Conservation (phyloP, 441 rosid genomes). For the Omphalea diandra region DNA sequence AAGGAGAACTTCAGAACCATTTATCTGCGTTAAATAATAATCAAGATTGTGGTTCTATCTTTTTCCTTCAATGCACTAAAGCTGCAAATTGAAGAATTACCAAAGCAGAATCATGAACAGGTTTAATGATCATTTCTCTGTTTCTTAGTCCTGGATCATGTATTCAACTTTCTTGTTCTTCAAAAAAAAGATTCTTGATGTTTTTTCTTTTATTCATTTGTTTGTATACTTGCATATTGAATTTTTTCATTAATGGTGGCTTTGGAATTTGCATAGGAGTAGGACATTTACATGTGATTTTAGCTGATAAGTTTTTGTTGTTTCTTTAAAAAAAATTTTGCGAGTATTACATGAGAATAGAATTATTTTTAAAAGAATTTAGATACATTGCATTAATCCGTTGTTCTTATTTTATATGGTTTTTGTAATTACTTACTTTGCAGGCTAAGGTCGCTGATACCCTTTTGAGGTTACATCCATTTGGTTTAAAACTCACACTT, state of each 20-base stretch:
- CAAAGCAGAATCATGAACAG: constrained; percentile 8
- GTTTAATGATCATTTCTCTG: constrained; percentile 13
- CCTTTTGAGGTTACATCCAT: neutral
- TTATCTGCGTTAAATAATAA: neutral
- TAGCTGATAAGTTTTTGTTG: too few relatives aligned
- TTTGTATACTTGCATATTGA: neutral
- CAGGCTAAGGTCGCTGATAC: constrained; percentile 20
- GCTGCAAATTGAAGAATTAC: constrained; percentile 9
- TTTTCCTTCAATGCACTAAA: constrained; percentile 6
- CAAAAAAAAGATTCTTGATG: too few relatives aligned
- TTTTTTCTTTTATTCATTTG: too few relatives aligned
- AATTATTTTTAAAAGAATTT: too few relatives aligned
- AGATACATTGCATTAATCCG: neutral
- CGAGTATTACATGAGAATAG: too few relatives aligned
- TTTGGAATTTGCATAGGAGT: too few relatives aligned
- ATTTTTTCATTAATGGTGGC: too few relatives aligned
- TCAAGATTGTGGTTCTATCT: neutral
- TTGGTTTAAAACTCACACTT: constrained; percentile 27
- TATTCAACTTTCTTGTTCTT: neutral
- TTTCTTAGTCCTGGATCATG: too few relatives aligned
- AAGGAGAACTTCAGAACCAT: neutral
- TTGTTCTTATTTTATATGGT: neutral
- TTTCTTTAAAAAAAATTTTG: too few relatives aligned
- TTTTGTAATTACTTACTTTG: neutral
- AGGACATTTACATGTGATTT: too few relatives aligned